Evolutionary conservation across 2,329 filamentous ascomycete genomes (phyloP), one percentile per base, ranked within the genome.

Genomic region (Fusarium compactum): DNA sequence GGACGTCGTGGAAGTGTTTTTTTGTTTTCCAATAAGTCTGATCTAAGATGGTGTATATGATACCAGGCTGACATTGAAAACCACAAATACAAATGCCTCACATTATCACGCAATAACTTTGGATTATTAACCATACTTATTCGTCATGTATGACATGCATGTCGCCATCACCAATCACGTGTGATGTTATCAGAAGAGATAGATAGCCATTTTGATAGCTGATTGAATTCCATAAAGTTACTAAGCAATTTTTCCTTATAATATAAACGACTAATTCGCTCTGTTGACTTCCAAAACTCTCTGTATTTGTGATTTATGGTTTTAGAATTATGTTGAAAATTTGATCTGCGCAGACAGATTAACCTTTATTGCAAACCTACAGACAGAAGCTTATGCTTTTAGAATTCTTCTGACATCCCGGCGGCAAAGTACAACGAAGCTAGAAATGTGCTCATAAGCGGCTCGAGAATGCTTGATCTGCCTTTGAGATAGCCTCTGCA

Each of bases 81-180:
- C 40, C n/a, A 51, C 12, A 20, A n/a, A 46, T 27, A 15, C 9
- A 30, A 15, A 44, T 29, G n/a, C 1, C 10, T 44, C 18, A 29
- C 11, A 15, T 25, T 8, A 32, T 51, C 38, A 64, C 53, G 50
- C 24, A 53, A 51, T 52, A 24, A 20, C 24, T 9, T 22, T 15
- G 11, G 15, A 48, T 55, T 34, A 52, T 51, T 43, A 8, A 45
- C 20, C 60, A 59, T 32, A 65, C 68, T 69, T 32, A 56, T 68
- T 68, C 65, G 65, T 60, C 65, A 68, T 68, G 22, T 32, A 6
- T 15, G 22, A 38, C 30, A 16, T 11, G 5, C 18, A 68, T 68
- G 65, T 69, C 65, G 52, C 65, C 65, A 68, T 65, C 14, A 14
- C 7, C 6, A 8, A 55, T 68, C 65, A 69, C 34, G 34, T 38